Evolutionary conservation across 2,329 filamentous ascomycete genomes (phyloP).

Genomic region (Fusarium keratoplasticum): DNA sequence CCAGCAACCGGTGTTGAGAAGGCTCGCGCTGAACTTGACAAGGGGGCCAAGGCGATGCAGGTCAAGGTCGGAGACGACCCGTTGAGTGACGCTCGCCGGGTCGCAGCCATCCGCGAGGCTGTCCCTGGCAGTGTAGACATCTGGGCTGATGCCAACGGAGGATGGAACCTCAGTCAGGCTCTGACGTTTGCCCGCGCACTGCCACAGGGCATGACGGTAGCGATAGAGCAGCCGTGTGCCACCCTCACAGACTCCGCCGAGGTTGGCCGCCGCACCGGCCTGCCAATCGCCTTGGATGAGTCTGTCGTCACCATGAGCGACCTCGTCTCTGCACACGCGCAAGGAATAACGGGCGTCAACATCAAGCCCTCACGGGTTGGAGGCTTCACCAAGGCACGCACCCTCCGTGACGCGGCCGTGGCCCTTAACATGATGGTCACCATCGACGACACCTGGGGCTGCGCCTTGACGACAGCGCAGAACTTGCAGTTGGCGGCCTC

Average conservation of each 20-base stretch:
- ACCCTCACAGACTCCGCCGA: not conserved
- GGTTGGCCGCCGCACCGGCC: not conserved
- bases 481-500: constrained; percentile 4
- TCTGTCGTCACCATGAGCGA: constrained; percentile 3
- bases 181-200: not conserved
- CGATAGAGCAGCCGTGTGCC: not conserved
- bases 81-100: constrained; percentile 1
- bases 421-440: constrained; percentile 7
- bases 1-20: not conserved
- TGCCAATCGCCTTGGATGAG: not conserved
- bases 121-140: not conserved
- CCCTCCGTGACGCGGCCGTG: constrained; percentile 9
- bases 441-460: constrained; percentile 16
- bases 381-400: constrained; percentile 8
- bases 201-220: not conserved
- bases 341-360: constrained; percentile 6
- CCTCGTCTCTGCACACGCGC: constrained; percentile 2
- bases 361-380: constrained; percentile 15
- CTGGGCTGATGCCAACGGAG: not conserved
- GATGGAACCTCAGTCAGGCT: not conserved
- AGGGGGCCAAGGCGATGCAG: constrained; percentile 9
- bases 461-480: constrained; percentile 10
- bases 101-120: not conserved
- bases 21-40: not conserved
- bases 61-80: constrained; percentile 12